These are phyloP conservation scores for Ogataea trehaloabstinens DNA, from an alignment of 805 yeast genomes.

Conservation along the genomic window DNA sequence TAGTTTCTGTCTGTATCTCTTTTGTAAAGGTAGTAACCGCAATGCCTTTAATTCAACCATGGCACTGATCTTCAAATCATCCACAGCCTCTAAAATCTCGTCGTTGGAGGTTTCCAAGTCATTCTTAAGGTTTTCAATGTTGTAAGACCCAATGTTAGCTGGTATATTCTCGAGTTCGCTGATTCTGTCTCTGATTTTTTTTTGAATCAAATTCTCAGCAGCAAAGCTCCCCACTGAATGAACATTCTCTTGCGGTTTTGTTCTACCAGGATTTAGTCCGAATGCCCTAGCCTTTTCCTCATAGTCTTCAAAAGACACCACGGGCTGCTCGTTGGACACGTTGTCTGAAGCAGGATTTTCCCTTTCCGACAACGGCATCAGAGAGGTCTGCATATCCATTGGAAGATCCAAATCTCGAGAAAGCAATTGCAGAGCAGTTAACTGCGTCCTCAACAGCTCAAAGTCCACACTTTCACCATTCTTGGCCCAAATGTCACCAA, in stretches of 20 bases:
- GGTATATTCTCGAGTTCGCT: slow-evolving; percentile 64
- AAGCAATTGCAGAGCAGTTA: slow-evolving; percentile 60
- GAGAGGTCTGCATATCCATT: slow-evolving; percentile 41
- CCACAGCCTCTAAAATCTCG: slow-evolving; percentile 45
- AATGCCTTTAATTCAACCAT: slow-evolving; percentile 69
- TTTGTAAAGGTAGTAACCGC: slow-evolving; percentile 65
- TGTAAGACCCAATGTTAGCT: slow-evolving; percentile 64
- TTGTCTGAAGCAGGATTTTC: slow-evolving; percentile 4
- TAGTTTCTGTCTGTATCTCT: slow-evolving; percentile 61
- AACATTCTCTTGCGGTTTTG: slow-evolving; percentile 31
- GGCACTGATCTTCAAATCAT: slow-evolving; percentile 61
- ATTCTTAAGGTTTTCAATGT: slow-evolving; percentile 28
- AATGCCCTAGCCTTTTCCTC: slow-evolving; percentile 38
- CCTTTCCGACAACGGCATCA: slow-evolving; percentile 20
- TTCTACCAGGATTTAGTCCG: slow-evolving; percentile 36
- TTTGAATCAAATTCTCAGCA: slow-evolving; percentile 52
- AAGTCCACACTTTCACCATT: slow-evolving; percentile 38
- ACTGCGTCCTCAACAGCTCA: slow-evolving; percentile 52
- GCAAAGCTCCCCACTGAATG: slow-evolving; percentile 48
- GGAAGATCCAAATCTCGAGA: slow-evolving; percentile 69
- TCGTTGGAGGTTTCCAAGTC: slow-evolving; percentile 40
- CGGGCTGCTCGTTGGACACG: slow-evolving; percentile 2
- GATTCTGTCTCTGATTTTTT: slow-evolving; percentile 56
- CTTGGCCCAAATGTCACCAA: slow-evolving; percentile 29
- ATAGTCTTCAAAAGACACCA: slow-evolving; percentile 29